phyloP scores from a whole-genome alignment of 169 alveolate genomes.

The Amoebophrya sp. region DNA sequence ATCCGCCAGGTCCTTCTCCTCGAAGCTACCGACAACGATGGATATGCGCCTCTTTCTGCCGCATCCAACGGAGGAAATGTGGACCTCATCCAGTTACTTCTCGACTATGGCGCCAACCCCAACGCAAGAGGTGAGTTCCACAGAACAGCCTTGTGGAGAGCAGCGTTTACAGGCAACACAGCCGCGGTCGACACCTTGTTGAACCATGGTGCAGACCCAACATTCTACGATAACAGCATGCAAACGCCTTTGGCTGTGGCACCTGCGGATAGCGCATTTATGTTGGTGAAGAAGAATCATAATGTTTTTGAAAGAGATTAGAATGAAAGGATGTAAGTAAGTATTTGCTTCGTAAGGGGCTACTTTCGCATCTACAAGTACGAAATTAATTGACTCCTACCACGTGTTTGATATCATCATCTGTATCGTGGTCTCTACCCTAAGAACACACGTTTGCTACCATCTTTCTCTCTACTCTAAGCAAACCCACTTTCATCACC shows the following conservation, averaged over 20 bases:
- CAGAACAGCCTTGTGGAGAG: background rate
- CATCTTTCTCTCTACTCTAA: too few species aligned
- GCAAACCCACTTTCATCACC: too few species aligned
- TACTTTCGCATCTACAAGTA: too few species aligned
- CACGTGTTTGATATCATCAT: too few species aligned
- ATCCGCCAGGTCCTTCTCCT: too few species aligned
- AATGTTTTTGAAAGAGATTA: too few species aligned
- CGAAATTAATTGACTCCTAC: too few species aligned
- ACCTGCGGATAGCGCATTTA: background rate
- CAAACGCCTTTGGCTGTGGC: background rate
- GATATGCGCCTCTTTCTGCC: background rate
- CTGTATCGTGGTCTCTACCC: too few species aligned
- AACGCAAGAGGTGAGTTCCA: slow-evolving; percentile 5
- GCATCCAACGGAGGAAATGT: background rate
- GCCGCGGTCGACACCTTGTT: background rate
- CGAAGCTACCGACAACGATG: background rate
- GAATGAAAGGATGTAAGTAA: too few species aligned
- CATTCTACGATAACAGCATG: background rate
- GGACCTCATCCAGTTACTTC: background rate
- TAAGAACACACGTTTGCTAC: too few species aligned
- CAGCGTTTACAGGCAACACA: background rate
- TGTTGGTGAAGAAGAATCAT: too few species aligned
- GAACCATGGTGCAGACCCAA: background rate
- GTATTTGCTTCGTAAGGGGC: too few species aligned
- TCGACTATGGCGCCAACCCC: background rate